Base-by-base conservation (phyloP, 2,329 filamentous ascomycete species). In the Aspergillus melleus region DNA sequence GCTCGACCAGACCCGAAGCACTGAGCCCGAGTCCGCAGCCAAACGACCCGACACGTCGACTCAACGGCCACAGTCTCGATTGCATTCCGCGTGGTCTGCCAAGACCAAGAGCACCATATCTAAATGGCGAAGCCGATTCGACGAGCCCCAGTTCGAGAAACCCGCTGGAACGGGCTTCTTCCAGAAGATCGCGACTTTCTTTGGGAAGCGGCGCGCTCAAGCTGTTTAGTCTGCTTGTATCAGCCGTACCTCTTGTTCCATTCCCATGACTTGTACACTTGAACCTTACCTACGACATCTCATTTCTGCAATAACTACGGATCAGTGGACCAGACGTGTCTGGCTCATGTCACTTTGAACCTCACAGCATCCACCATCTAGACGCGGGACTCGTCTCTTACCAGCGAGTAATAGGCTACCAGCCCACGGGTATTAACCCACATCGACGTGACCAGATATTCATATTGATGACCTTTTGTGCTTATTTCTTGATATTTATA, bases 71-170 rank as follows among this genome's bases (percentile, higher is more conserved):
- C 52, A 49, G 10, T 47, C 58, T 1, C 24, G 62, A 44, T 8
- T 59, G 8, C 55, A 62, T 29, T 52, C 55, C 8, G 57, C 58
- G 6, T 62, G 58, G 55, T 55, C 58, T 4, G 22, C 56, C 1
- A 52, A 46, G 29, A 62, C 50, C 44, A 54, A 53, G 30, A 29
- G 49, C 12, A 54, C 39, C 4, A 9, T 49, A 4, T 26, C 16
- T 4, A 49, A 57, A 22, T 51, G 52, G 50, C 53, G 39, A 11
- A 36, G 42, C 22, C 53, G 39, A 14, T 19, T 52, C 1, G 52
- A 58, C 14, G 19, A n/a, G 14, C 9, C 30, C 24, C 16, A 55
- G 14, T 16, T 46, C 30, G 16, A 22, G 36, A 30, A 49, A 14
- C 30, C 12, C 19, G 11, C 20, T 6, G 16, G 39, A 14, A 24